phyloP scores from a whole-genome alignment of 139 green algal genomes.

The Diplosphaera chodatii region DNA sequence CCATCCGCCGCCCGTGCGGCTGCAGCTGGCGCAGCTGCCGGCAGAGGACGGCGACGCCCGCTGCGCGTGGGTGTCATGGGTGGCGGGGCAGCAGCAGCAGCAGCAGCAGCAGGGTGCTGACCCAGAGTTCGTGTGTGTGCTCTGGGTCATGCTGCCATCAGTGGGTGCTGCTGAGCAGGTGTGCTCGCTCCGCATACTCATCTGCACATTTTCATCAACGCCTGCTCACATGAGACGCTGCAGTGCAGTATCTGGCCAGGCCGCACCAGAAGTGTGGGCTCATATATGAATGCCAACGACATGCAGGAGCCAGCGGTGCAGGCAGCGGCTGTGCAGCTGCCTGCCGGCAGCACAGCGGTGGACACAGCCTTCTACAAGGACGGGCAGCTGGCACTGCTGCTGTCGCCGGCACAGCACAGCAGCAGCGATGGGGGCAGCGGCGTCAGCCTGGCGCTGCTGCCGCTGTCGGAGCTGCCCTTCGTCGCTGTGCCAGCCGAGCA shows the following conservation, averaged over 20 bases:
- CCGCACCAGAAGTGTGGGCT: too few species aligned
- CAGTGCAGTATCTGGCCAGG: too few species aligned
- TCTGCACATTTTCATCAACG: too few species aligned
- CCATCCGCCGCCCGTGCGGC: neutral
- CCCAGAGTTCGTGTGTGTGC: neutral
- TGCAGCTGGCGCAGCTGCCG: neutral
- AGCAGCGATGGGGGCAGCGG: neutral
- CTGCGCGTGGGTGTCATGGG: neutral
- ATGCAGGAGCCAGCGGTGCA: neutral
- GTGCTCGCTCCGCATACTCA: too few species aligned
- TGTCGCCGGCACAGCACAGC: constrained; percentile 9
- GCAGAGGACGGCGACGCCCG: neutral
- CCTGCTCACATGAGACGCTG: too few species aligned
- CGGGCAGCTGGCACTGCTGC: constrained; percentile 21
- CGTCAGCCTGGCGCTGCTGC: constrained; percentile 4
- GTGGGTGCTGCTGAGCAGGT: neutral
- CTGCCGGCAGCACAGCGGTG: neutral
- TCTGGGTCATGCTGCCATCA: neutral
- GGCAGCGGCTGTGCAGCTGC: constrained; percentile 9
- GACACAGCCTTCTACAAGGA: constrained; percentile 36
- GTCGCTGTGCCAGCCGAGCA: neutral
- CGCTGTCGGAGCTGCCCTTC: neutral
- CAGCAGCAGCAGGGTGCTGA: too few species aligned
- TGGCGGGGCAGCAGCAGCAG: too few species aligned
- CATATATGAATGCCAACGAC: too few species aligned